Percentiles rank a stretch among this genome's conserved stretches.
These are phyloP conservation scores for Thuja plicata DNA, from an alignment of 83 land plant genomes.

Conservation along the genomic window DNA sequence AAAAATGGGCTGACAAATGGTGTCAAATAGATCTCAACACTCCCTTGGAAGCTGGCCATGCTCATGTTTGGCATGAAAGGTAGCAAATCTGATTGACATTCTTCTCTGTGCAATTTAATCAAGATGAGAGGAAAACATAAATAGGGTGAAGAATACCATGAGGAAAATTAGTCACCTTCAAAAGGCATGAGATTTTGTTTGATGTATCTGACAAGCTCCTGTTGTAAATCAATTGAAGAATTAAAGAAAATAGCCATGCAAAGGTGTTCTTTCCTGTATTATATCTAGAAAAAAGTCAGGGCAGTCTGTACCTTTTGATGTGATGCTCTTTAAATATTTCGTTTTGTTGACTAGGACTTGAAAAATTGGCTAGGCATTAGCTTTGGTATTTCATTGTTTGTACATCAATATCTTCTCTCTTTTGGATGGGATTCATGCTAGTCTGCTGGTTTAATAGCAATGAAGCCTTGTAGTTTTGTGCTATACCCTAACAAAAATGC, in stretches of 20 bases:
- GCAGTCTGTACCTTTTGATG: not conserved
- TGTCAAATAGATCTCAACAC: conserved; percentile 83
- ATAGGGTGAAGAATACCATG: not conserved
- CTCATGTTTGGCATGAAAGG: conserved; percentile 99
- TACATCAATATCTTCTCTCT: not conserved
- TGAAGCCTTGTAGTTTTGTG: not conserved
- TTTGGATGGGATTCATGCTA: conserved; percentile 2
- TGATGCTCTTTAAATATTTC: not conserved
- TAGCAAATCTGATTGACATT: conserved; percentile 20
- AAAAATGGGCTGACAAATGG: conserved; percentile 99
- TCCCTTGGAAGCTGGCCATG: conserved; percentile 88
- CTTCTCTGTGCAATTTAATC: not conserved
- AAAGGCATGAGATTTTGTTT: not conserved
- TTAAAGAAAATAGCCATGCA: not conserved
- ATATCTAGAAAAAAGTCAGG: not conserved
- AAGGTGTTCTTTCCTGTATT: not conserved
- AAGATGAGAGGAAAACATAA: conserved; percentile 6
- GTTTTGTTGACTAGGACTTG: conserved; percentile 10
- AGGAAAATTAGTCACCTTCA: not conserved
- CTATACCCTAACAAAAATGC: not conserved
- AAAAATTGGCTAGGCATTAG: not conserved
- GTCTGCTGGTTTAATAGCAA: not conserved
- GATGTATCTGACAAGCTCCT: not conserved
- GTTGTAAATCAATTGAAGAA: not conserved
- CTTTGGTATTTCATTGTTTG: not conserved